Conservation (phyloP, 371 early-diverging fungal species). For the Lichtheimia hyalospora region DNA sequence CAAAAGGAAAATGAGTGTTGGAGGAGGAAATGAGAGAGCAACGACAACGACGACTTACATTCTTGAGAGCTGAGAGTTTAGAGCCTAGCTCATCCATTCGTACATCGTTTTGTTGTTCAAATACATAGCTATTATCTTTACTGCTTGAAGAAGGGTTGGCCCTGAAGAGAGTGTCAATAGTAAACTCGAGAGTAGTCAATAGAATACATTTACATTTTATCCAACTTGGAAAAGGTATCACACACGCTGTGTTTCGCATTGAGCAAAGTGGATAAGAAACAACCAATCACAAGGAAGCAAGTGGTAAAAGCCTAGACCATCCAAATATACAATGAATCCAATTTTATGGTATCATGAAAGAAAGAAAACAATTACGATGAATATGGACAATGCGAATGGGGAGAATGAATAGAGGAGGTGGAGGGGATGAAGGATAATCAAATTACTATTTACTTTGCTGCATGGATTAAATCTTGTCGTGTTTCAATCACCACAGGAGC, state of each 20-base stretch:
- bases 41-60: slow-evolving; percentile 29
- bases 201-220: too few species aligned
- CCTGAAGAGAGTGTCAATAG: too few species aligned
- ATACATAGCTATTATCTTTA: slow-evolving; percentile 32
- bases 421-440: too few species aligned
- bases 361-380: not conserved
- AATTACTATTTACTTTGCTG: slow-evolving; percentile 1
- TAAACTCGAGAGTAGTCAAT: too few species aligned
- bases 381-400: too few species aligned
- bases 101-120: slow-evolving; percentile 50
- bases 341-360: not conserved
- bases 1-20: not conserved
- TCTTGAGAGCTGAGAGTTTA: slow-evolving; percentile 42
- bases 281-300: too few species aligned
- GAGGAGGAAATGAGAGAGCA: not conserved
- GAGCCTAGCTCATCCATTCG: slow-evolving; percentile 45
- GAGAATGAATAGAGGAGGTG: too few species aligned
- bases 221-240: too few species aligned
- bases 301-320: too few species aligned
- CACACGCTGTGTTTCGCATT: too few species aligned
- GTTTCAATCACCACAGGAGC: slow-evolving; percentile 49
- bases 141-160: slow-evolving; percentile 5
- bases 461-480: slow-evolving; percentile 42
- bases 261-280: too few species aligned
- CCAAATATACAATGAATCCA: too few species aligned